phyloP scores from a whole-genome alignment of 2,329 filamentous ascomycete genomes.

The Mycosphaerella sp. region DNA sequence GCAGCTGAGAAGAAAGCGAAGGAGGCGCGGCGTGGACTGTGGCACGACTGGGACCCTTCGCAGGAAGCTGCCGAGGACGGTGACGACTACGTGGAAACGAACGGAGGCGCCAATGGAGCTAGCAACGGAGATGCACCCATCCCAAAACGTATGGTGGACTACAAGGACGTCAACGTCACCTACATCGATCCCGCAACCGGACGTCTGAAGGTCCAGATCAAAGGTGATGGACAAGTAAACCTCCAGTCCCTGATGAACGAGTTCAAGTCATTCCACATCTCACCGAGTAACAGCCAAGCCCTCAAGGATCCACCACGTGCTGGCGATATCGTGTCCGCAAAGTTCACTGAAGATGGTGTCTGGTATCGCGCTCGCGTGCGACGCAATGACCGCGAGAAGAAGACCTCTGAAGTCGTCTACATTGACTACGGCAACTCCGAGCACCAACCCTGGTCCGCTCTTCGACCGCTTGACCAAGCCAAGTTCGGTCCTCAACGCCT shows the following conservation, averaged over 20 bases:
- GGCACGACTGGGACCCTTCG: slow-evolving; percentile 90
- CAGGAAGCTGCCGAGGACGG: slow-evolving; percentile 61
- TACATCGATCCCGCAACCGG: slow-evolving; percentile 72
- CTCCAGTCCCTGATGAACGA: slow-evolving; percentile 83
- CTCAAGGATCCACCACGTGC: slow-evolving; percentile 76
- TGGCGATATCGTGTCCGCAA: slow-evolving; percentile 84
- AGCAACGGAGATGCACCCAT: slow-evolving; percentile 45
- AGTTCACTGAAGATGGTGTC: slow-evolving; percentile 79
- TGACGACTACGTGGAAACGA: slow-evolving; percentile 37
- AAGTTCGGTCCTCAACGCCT: slow-evolving; percentile 78
- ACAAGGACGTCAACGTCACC: slow-evolving; percentile 88
- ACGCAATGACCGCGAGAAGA: slow-evolving; percentile 83
- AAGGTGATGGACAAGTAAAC: slow-evolving; percentile 77
- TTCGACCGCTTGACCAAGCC: slow-evolving; percentile 71
- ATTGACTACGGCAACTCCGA: slow-evolving; percentile 97
- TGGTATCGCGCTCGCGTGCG: slow-evolving; percentile 94
- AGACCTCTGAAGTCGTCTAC: slow-evolving; percentile 85
- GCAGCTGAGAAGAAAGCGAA: slow-evolving; percentile 85
- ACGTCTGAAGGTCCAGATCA: slow-evolving; percentile 82
- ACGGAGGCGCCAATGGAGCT: slow-evolving; percentile 38
- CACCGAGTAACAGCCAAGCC: slow-evolving; percentile 66
- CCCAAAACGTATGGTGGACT: slow-evolving; percentile 68
- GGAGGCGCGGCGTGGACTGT: slow-evolving; percentile 77
- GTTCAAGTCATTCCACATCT: slow-evolving; percentile 86
- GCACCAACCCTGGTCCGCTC: slow-evolving; percentile 72